Conservation (phyloP, 257 asterid genomes). For the Solanum medicagineum region DNA sequence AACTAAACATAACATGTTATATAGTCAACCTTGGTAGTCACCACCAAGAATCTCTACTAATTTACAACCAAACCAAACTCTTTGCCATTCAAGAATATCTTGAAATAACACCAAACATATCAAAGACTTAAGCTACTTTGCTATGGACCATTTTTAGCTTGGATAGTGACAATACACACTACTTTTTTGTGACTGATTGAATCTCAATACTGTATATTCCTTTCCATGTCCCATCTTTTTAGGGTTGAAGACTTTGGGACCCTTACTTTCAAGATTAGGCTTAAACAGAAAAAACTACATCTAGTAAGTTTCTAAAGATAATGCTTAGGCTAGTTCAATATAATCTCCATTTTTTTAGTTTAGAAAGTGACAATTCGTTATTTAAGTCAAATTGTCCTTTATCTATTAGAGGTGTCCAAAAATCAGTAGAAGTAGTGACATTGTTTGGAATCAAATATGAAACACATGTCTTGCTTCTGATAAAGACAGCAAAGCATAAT, state of each 20-base stretch:
- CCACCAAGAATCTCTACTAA: not conserved
- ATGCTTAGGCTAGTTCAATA: constrained; percentile 1
- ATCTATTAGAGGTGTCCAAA: not conserved
- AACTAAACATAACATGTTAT: not conserved
- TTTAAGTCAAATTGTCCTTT: not conserved
- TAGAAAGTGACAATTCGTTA: constrained; percentile 9
- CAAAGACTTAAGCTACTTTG: not conserved
- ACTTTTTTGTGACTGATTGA: not conserved
- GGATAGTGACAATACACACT: not conserved
- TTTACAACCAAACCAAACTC: constrained; percentile 1
- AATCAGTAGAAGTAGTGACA: not conserved
- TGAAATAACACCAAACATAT: not conserved
- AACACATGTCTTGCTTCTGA: not conserved
- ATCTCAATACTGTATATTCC: not conserved
- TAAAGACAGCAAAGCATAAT: not conserved
- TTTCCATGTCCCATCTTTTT: not conserved
- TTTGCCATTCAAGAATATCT: not conserved
- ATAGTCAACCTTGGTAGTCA: not conserved
- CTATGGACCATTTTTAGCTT: not conserved
- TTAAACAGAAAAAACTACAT: constrained; percentile 9
- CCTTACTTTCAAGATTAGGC: not conserved
- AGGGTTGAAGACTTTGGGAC: not conserved
- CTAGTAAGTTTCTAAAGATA: not conserved
- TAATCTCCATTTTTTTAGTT: not conserved
- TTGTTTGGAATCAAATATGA: not conserved